Evolutionary conservation across 148 eudicot genomes (phyloP).

Genomic region (Chenopodium formosanum): DNA sequence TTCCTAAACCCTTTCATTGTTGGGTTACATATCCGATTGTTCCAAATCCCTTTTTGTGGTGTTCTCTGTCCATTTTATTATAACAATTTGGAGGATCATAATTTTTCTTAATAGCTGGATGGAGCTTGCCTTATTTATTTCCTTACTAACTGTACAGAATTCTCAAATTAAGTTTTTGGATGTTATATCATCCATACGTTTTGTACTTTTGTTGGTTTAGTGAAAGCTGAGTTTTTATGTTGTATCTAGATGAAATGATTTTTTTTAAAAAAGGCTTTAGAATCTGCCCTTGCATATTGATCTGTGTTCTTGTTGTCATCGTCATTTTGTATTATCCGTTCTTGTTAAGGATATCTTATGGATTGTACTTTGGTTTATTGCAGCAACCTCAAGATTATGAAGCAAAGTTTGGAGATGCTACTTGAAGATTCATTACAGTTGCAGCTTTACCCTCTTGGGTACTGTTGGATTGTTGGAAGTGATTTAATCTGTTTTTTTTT

Average conservation of each 20-base stretch:
- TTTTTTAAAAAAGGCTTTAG: too few relatives aligned
- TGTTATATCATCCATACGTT: not conserved
- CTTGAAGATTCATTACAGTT: constrained; percentile 23
- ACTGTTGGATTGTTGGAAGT: not conserved
- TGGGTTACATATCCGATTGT: not conserved
- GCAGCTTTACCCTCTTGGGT: not conserved
- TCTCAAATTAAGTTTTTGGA: not conserved
- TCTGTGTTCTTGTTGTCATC: not conserved
- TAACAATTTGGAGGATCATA: not conserved
- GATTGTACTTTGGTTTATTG: constrained; percentile 19
- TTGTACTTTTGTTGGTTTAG: not conserved
- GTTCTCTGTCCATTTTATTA: not conserved
- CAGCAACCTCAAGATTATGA: constrained; percentile 85
- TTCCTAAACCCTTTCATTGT: not conserved
- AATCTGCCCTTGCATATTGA: too few relatives aligned
- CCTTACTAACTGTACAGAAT: not conserved
- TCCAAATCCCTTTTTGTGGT: not conserved
- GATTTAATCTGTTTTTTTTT: not conserved
- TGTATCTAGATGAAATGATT: not conserved
- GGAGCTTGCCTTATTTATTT: too few relatives aligned
- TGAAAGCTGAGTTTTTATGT: not conserved
- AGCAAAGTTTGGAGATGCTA: constrained; percentile 66
- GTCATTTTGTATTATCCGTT: not conserved
- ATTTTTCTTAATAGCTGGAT: not conserved
- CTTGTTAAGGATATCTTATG: not conserved